These are phyloP conservation scores for Kalanchoe fedtschenkoi DNA, from an alignment of 164 flowering plant species.

Conservation along the genomic window DNA sequence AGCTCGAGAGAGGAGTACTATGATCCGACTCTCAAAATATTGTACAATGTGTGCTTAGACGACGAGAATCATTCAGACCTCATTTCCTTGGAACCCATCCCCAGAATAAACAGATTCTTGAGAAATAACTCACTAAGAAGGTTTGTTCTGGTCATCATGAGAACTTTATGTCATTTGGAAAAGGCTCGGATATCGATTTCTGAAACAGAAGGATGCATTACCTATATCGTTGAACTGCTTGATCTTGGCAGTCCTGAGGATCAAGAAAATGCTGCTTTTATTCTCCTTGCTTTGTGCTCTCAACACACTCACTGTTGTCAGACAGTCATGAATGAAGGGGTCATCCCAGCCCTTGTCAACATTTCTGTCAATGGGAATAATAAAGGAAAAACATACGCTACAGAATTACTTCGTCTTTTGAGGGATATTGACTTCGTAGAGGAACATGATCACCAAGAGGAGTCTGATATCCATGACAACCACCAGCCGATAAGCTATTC, in stretches of 20 bases:
- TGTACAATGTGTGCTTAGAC: slow-evolving; percentile 37
- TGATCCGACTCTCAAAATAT: slow-evolving; percentile 36
- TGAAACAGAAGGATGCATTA: slow-evolving; percentile 55
- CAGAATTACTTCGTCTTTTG: slow-evolving; percentile 46
- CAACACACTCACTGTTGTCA: slow-evolving; percentile 40
- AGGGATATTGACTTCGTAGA: slow-evolving; percentile 22
- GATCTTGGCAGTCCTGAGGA: slow-evolving; percentile 40
- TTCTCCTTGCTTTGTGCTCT: slow-evolving; percentile 61
- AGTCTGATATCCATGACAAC: slow-evolving; percentile 10
- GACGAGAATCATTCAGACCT: slow-evolving; percentile 24
- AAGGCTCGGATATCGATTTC: slow-evolving; percentile 36
- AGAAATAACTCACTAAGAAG: slow-evolving; percentile 28
- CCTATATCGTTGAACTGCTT: slow-evolving; percentile 46
- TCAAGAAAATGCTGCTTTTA: slow-evolving; percentile 54
- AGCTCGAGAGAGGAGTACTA: slow-evolving; percentile 19
- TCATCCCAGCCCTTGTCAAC: slow-evolving; percentile 39
- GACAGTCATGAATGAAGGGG: slow-evolving; percentile 59
- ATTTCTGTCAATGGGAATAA: slow-evolving; percentile 51
- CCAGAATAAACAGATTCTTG: slow-evolving; percentile 41
- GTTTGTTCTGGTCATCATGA: slow-evolving; percentile 33
- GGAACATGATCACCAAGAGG: slow-evolving; percentile 15
- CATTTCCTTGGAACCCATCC: slow-evolving; percentile 22
- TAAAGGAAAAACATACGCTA: slow-evolving; percentile 42
- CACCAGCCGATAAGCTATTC: slow-evolving; percentile 3
- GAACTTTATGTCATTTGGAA: slow-evolving; percentile 35